Evolutionary conservation across 2,329 filamentous ascomycete genomes (phyloP).

Genomic region (Westerdykella aurantiaca): DNA sequence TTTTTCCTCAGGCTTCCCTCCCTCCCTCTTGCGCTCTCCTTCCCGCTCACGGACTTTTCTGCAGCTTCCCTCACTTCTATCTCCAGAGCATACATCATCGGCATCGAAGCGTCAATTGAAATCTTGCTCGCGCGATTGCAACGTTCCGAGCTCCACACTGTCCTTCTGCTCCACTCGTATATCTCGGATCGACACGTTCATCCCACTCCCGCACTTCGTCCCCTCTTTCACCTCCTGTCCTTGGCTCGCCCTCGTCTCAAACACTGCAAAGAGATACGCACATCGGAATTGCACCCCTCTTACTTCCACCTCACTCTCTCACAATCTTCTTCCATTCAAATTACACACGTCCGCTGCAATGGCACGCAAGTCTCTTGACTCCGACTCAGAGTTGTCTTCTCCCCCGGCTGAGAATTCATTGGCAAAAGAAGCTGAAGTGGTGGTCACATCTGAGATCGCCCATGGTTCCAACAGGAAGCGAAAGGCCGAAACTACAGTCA

Average conservation of each 20-base stretch:
- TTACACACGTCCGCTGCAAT: conserved; percentile 3
- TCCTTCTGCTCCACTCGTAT: too few species aligned
- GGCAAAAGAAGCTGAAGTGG: not conserved
- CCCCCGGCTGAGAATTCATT: conserved; percentile 9
- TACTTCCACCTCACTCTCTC: not conserved
- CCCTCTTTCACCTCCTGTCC: not conserved
- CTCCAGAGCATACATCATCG: too few species aligned
- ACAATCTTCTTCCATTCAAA: not conserved
- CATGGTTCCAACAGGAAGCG: conserved; percentile 19
- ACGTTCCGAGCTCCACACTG: too few species aligned
- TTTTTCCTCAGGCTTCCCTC: not conserved
- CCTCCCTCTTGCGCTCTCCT: not conserved
- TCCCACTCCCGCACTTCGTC: too few species aligned
- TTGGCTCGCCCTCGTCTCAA: not conserved
- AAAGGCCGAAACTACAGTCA: conserved; percentile 18
- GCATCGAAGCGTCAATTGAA: too few species aligned
- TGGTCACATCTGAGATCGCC: not conserved
- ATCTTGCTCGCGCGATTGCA: too few species aligned
- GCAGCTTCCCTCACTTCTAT: too few species aligned
- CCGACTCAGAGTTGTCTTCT: conserved; percentile 22
- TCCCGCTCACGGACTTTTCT: not conserved
- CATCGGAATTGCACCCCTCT: conserved; percentile 2
- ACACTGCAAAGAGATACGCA: not conserved
- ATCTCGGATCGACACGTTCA: too few species aligned
- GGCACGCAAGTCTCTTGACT: conserved; percentile 13